Base-by-base conservation (phyloP, 2,329 filamentous ascomycete species). In the Periconia digitata region DNA sequence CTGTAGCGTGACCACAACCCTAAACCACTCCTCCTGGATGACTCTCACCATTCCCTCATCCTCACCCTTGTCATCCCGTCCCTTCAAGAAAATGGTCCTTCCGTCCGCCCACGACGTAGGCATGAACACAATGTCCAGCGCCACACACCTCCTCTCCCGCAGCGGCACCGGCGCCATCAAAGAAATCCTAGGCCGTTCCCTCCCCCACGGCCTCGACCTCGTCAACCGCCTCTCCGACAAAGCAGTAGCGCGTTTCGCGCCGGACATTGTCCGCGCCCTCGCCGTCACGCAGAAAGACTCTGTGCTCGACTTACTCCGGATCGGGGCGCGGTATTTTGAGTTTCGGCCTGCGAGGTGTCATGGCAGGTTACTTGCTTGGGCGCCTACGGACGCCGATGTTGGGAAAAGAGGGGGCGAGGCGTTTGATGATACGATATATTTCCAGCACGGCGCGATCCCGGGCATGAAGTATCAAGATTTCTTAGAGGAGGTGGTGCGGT, bases 301-400 rank as follows among this genome's bases (percentile, higher is more conserved):
- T 2, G 63, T 80, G 0, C 55, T 66, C 8, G 67, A 68, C 6
- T 75, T 80, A 39, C 69, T 81, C 42, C 62, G 62, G 34, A 69
- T 79, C 32, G 78, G 77, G 0, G 76, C 76, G 0, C 59, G 78
- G 3, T 80, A 80, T 62, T 80, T 80, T 44, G 78, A 80, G 60
- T 80, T 79, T 55, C 66, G 78, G 6, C 78, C 78, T 0, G 77
- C 77, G 0, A 73, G 76, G 48, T 72, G 77, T 43, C 76, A 78
- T 57, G 62, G 65, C 1, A 66, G 67, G 47, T 63, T 80, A 47
- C 66, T 72, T 74, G 46, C 76, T 72, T 36, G 73, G 79, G n/a
- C n/a, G n/a, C n/a, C n/a, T n/a, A n/a, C n/a, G n/a, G n/a, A n/a
- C n/a, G n/a, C n/a, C n/a, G n/a, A n/a, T n/a, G n/a, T n/a, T n/a